Evolutionary conservation across 2,329 filamentous ascomycete species (phyloP), one percentile per base, ranked within the genome.

Genomic region (Didymella keratinophila): DNA sequence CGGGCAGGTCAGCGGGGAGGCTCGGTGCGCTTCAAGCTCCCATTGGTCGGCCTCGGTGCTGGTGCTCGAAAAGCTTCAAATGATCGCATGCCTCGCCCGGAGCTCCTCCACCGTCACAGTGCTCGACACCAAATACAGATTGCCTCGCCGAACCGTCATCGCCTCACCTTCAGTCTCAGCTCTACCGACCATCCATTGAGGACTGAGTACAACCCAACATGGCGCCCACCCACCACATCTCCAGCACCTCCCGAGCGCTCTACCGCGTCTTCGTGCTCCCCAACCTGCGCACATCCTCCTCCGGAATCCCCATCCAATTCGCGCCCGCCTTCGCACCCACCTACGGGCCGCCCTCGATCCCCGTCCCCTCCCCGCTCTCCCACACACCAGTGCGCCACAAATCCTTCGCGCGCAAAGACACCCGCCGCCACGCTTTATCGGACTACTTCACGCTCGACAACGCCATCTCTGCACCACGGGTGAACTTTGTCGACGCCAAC

Each of bases 391-490:
- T 63, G 11, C 67, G 71, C 45, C 55, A 53, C 21, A 69, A 69
- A 54, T 57, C 53, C 39, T 69, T 60, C 68, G 67, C 60, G 44
- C 63, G 66, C 43, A 66, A 69, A 48, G 64, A 64, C 49, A 72
- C 71, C 12, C 71, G 74, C 54, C 76, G 71, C 41, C 76, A 76
- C 48, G 71, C 73, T 10, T 66, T 79, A 6, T 71, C 75, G 52
- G 70, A 76, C 61, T 75, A 78, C 53, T 76, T 72, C 37, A 78
- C 78, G 34, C 78, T 78, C 69, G 79, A 87, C 76, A 64, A 78
- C 16, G 79, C 82, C 47, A 87, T 87, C 68, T 63, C 62, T 7
- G 76, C 77, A 36, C 72, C 76, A 8, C 63, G 68, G 14, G 73
- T 87, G 18, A 75, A 78, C 49, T 67, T 84, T 53, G 79, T 84